Percentiles rank a stretch among this genome's conserved stretches.
phyloP scores from a whole-genome alignment of 768 basidiomycete genomes.

The Suillus clintonianus region DNA sequence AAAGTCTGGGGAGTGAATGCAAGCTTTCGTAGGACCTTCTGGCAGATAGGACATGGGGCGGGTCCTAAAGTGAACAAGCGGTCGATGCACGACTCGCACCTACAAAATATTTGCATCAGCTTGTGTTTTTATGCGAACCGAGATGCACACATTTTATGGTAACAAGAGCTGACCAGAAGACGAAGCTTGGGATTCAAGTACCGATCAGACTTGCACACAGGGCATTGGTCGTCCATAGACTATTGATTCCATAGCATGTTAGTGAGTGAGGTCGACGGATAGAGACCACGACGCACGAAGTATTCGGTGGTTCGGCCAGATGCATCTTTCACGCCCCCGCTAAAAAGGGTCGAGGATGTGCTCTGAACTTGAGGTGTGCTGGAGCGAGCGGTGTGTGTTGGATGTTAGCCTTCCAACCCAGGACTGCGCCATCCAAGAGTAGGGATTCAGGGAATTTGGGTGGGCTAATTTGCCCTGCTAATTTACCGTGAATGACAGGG shows the following conservation, averaged over 20 bases:
- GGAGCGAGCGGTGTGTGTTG: constrained; percentile 52
- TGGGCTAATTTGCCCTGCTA: too few species aligned
- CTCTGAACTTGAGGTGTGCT: constrained; percentile 70
- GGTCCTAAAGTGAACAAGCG: constrained; percentile 94
- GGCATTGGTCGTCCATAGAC: constrained; percentile 94
- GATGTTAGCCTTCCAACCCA: too few species aligned
- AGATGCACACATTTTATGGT: constrained; percentile 88
- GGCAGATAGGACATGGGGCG: constrained; percentile 94
- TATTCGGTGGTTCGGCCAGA: constrained; percentile 82
- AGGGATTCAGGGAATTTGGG: too few species aligned
- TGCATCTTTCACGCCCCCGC: constrained; percentile 84
- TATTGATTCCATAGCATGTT: constrained; percentile 26
- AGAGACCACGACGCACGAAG: constrained; percentile 54
- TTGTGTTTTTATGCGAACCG: not conserved
- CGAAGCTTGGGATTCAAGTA: constrained; percentile 94
- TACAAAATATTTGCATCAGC: constrained; percentile 33
- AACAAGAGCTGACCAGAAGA: constrained; percentile 92
- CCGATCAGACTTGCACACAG: constrained; percentile 94
- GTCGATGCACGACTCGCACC: constrained; percentile 99
- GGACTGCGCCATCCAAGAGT: too few species aligned
- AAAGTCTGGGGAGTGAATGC: constrained; percentile 97
- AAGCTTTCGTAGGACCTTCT: constrained; percentile 82
- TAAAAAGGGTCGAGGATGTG: constrained; percentile 73
- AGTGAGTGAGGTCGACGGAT: not conserved
- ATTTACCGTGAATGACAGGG: too few species aligned